Percentiles rank a stretch among this genome's conserved stretches.
Evolutionary conservation across 1,284 basidiomycete species (phyloP).

Genomic region (Irpex lacteus): DNA sequence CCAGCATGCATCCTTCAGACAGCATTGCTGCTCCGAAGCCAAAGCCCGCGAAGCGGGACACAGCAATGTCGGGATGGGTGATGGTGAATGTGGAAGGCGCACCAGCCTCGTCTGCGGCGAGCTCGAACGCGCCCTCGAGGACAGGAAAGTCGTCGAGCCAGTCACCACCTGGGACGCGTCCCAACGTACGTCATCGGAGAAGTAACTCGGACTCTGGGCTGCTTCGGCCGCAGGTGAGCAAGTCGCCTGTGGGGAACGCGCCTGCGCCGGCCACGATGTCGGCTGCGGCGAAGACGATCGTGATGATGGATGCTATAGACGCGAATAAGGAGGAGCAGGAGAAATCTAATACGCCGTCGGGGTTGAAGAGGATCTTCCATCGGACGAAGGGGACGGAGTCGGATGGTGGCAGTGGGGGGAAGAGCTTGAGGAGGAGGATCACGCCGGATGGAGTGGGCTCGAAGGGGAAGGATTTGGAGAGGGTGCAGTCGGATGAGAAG

Average conservation of each 20-base stretch:
- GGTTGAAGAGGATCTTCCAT: slow-evolving; percentile 25
- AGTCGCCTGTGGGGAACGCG: slow-evolving; percentile 10
- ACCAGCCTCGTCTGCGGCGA: not conserved
- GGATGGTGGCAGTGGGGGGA: slow-evolving; percentile 10
- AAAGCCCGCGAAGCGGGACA: slow-evolving; percentile 14
- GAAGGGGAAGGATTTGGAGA: slow-evolving; percentile 17
- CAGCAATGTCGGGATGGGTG: slow-evolving; percentile 52
- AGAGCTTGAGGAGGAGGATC: slow-evolving; percentile 6
- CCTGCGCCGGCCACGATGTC: slow-evolving; percentile 31
- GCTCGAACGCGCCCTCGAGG: slow-evolving; percentile 6
- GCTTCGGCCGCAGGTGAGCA: slow-evolving; percentile 14
- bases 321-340: slow-evolving; percentile 37
- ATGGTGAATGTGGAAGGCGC: slow-evolving; percentile 58
- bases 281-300: slow-evolving; percentile 56
- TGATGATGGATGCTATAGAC: slow-evolving; percentile 54
- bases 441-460: slow-evolving; percentile 1
- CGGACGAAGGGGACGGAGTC: slow-evolving; percentile 10
- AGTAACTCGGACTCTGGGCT: slow-evolving; percentile 26
- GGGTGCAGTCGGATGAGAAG: slow-evolving; percentile 26
- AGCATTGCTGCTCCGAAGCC: slow-evolving; percentile 6
- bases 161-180: slow-evolving; percentile 7
- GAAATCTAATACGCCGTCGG: slow-evolving; percentile 23
- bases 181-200: slow-evolving; percentile 18
- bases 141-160: slow-evolving; percentile 10
- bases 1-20: not conserved